A percentile compares a stretch with the other conserved stretches of the same genome.
Conservation (phyloP, 2,329 filamentous ascomycete genomes). For the Diaporthe sp. region DNA sequence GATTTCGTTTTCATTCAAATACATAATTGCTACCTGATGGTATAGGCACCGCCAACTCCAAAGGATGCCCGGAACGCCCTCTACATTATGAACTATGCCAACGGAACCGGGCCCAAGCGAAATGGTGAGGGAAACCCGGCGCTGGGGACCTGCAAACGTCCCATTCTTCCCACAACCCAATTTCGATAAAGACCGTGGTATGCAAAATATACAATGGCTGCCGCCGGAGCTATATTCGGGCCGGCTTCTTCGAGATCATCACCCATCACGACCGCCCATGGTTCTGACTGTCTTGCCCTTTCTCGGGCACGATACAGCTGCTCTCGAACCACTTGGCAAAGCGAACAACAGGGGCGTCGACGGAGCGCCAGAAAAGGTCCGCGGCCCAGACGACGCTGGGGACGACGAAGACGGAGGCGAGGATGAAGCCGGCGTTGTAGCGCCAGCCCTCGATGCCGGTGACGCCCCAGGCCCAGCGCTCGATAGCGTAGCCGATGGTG, state of each 20-base stretch:
- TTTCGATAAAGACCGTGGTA: conserved; percentile 11
- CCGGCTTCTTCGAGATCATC: not conserved
- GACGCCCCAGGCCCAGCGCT: conserved; percentile 58
- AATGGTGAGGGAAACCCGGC: not conserved
- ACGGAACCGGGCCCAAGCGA: not conserved
- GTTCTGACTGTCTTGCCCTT: not conserved
- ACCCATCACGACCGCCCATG: conserved; percentile 18
- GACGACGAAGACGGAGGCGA: conserved; percentile 59
- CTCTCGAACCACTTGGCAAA: conserved; percentile 67
- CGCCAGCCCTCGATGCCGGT: conserved; percentile 57
- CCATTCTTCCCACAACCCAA: not conserved
- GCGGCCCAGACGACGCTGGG: conserved; percentile 64
- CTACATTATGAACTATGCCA: conserved; percentile 5
- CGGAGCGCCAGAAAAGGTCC: conserved; percentile 65
- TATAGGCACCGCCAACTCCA: conserved; percentile 25
- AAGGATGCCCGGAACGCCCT: conserved; percentile 23
- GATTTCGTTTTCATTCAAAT: conserved; percentile 3
- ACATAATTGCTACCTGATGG: conserved; percentile 1
- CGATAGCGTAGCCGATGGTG: conserved; percentile 61
- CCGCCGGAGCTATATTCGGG: not conserved
- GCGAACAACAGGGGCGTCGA: conserved; percentile 66
- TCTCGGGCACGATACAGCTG: conserved; percentile 46
- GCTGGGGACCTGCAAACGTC: not conserved
- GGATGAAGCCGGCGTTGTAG: conserved; percentile 58
- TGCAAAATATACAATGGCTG: conserved; percentile 6